Evolutionary conservation across 2,329 filamentous ascomycete genomes (phyloP).

Genomic region (Colletotrichum sp.): DNA sequence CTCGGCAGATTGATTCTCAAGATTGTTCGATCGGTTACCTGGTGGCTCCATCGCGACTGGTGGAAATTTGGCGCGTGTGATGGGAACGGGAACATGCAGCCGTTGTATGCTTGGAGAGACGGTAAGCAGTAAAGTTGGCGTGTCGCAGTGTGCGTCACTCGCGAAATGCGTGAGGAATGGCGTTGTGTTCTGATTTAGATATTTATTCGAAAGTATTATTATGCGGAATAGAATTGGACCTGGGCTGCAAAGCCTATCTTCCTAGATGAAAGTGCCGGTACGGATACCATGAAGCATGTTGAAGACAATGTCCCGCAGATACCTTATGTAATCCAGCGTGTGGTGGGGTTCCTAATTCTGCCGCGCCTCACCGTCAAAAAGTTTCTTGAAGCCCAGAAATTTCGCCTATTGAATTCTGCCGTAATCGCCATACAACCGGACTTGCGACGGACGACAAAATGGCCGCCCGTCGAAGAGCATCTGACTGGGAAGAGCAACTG

Average conservation of each 20-base stretch:
- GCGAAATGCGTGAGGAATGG: not conserved
- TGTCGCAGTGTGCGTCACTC: not conserved
- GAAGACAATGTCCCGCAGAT: not conserved
- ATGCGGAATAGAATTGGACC: not conserved
- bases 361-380: constrained; percentile 23
- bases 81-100: constrained; percentile 24
- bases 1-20: constrained; percentile 15
- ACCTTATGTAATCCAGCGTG: not conserved
- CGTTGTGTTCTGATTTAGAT: not conserved
- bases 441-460: not conserved
- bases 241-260: not conserved
- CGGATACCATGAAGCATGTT: not conserved
- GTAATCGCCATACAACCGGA: not conserved
- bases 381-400: constrained; percentile 23
- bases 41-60: constrained; percentile 24
- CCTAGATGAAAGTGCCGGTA: not conserved
- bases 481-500: constrained; percentile 21
- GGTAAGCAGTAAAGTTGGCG: not conserved
- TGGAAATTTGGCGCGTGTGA: constrained; percentile 31
- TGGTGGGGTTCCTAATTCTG: constrained; percentile 16
- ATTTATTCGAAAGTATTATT: not conserved
- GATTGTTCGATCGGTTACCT: constrained; percentile 21
- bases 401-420: constrained; percentile 4
- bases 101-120: constrained; percentile 27
- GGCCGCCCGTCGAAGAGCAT: constrained; percentile 5